These are phyloP conservation scores for Aphanomyces euteiches DNA, from an alignment of 352 stramenopile species.

Conservation along the genomic window DNA sequence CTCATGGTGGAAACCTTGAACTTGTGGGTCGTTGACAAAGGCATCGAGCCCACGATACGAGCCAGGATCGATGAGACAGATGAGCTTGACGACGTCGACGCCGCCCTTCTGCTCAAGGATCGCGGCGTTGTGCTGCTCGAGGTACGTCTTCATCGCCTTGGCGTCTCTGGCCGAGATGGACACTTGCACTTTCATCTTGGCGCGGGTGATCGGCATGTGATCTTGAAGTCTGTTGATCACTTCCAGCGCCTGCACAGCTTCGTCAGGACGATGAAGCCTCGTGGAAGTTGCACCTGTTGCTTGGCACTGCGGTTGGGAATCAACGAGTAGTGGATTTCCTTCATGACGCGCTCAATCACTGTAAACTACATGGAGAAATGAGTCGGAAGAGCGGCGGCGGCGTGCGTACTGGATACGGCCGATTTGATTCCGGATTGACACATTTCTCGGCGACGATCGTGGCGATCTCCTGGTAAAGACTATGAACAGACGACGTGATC, in stretches of 20 bases:
- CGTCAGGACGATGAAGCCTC: neutral
- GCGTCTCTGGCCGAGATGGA: constrained; percentile 45
- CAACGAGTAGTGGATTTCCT: constrained; percentile 93
- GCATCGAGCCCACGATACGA: constrained; percentile 72
- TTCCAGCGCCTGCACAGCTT: constrained; percentile 83
- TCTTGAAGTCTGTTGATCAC: constrained; percentile 93
- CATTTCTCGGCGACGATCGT: constrained; percentile 97
- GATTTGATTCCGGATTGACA: constrained; percentile 93
- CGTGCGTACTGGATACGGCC: constrained; percentile 88
- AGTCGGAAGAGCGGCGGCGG: neutral
- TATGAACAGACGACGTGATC: constrained; percentile 36
- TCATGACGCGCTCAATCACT: constrained; percentile 96
- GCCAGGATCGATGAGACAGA: constrained; percentile 70
- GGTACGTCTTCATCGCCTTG: constrained; percentile 54
- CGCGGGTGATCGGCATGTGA: constrained; percentile 93
- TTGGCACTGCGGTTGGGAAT: constrained; percentile 94
- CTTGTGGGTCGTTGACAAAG: constrained; percentile 58
- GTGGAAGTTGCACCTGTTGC: constrained; percentile 61
- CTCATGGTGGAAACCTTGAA: constrained; percentile 31
- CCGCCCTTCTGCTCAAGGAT: constrained; percentile 59
- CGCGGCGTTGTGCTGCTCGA: constrained; percentile 61
- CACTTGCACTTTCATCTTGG: constrained; percentile 95
- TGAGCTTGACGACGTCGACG: constrained; percentile 48
- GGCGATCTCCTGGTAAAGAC: constrained; percentile 92
- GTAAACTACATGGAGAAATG: constrained; percentile 51